Base-by-base conservation (phyloP, 345 rosid species). In the Pistacia atlantica region DNA sequence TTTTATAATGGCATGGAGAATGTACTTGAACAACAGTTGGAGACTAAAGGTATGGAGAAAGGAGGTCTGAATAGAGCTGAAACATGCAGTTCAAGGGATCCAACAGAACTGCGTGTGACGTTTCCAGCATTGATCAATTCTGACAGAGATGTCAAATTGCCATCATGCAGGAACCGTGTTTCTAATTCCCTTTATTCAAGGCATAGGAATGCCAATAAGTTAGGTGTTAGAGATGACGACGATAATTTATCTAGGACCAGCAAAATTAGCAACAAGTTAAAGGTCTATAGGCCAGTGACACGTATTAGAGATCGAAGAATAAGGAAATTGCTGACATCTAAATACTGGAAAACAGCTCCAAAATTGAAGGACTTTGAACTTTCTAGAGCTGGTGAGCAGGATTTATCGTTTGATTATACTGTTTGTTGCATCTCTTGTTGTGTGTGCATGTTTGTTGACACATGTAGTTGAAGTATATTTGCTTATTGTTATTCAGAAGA, bases 191-290 rank as follows among this genome's bases (percentile, higher is more conserved):
- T 89, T 58, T 78, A 86, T 83, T 75, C 87, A 69, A 85, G 82
- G 81, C 86, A 54, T 72, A 84, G 88, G 91, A 87, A 79, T 77
- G 80, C 75, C 65, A 35, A 59, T 81, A 90, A 84, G 74, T 83
- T 92, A 91, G 91, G 80, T 86, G 63, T 73, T 80, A 90, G 87
- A 87, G 93, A 93, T 89, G 90, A 87, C 86, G 96, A 90, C 1
- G 90, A 90, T 85, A 90, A 87, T 28, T 80, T 80, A 82, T 77
- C 82, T 88, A 91, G 91, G 86, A 89, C 59, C 31, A 84, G 83
- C 69, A 93, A 80, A 76, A 65, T 78, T 85, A 83, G 77, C 80
- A 83, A 77, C 73, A 90, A 81, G 78, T 78, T 79, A 73, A 92
- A 81, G 85, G 79, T 87, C 10, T 82, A 75, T 80, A 89, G 92